phyloP scores from a whole-genome alignment of 139 green algal genomes.

The Asterochloris erici region DNA sequence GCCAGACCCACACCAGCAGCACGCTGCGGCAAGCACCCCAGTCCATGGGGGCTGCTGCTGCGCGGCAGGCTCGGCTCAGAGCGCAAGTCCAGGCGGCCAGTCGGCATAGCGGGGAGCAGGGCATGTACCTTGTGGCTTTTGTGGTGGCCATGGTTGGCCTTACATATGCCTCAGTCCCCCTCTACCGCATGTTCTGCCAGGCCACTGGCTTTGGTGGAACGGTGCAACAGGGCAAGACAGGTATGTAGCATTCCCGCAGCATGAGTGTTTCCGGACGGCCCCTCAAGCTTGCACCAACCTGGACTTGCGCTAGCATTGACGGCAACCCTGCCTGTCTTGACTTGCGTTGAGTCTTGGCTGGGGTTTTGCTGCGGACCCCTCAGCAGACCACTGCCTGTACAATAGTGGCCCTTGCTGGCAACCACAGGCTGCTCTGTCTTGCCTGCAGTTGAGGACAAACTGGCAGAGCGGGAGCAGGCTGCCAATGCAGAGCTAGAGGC shows the following conservation, averaged over 20 bases:
- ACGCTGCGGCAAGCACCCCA: too few species aligned
- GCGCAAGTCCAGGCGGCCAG: background rate
- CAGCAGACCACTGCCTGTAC: background rate
- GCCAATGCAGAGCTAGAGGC: constrained; percentile 48
- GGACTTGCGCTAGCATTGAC: background rate
- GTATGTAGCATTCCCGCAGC: background rate
- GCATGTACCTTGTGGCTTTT: constrained; percentile 50
- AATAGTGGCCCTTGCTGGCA: background rate
- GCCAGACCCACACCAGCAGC: too few species aligned
- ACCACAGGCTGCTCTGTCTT: background rate
- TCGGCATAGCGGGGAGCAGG: constrained; percentile 19
- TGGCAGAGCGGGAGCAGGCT: constrained; percentile 48
- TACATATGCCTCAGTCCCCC: constrained; percentile 89
- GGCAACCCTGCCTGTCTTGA: background rate
- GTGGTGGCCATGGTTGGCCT: constrained; percentile 89
- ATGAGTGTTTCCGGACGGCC: background rate
- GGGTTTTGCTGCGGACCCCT: background rate
- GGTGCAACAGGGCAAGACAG: constrained; percentile 50
- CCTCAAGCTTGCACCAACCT: background rate
- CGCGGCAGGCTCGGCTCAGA: too few species aligned
- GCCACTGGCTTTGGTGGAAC: constrained; percentile 86
- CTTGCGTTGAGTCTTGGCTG: background rate
- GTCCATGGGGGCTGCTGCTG: too few species aligned
- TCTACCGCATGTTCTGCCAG: constrained; percentile 79
- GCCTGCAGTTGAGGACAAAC: constrained; percentile 73